Conservation (phyloP, 805 yeast species). For the Torulaspora microellipsoides region DNA sequence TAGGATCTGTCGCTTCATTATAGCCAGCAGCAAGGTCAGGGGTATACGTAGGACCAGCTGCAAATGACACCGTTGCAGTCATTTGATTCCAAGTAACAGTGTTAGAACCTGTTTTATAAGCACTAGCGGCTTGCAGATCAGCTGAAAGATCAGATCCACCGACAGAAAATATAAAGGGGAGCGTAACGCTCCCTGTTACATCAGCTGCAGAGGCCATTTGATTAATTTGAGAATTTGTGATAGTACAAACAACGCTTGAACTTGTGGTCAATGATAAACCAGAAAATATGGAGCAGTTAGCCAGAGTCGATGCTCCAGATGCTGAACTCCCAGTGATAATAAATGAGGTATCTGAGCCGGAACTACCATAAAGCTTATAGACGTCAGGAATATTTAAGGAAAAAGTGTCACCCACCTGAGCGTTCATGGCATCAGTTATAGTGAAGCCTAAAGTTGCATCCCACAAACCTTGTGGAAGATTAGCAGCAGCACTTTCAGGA, state of each 20-base stretch:
- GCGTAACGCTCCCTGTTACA: constrained; percentile 5
- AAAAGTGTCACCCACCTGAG: constrained; percentile 14
- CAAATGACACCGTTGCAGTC: constrained; percentile 12
- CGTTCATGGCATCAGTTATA: constrained; percentile 10
- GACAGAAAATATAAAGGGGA: constrained; percentile 11
- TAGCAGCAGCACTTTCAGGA: constrained; percentile 1
- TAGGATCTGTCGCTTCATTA: constrained; percentile 4
- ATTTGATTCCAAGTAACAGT: constrained; percentile 15
- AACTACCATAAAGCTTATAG: constrained; percentile 9
- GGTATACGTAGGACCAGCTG: constrained; percentile 10
- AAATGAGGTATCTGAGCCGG: constrained; percentile 4
- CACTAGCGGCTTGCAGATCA: constrained; percentile 10
- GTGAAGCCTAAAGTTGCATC: constrained; percentile 9
- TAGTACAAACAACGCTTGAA: constrained; percentile 10
- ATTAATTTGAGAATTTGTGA: constrained; percentile 4
- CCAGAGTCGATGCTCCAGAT: neutral
- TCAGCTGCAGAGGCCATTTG: constrained; percentile 7
- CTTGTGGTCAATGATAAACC: constrained; percentile 9
- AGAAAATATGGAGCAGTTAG: constrained; percentile 7
- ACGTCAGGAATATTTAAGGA: constrained; percentile 12
- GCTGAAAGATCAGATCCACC: constrained; percentile 11
- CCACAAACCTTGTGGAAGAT: constrained; percentile 9
- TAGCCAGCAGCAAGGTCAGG: constrained; percentile 7
- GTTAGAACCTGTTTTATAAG: constrained; percentile 10
- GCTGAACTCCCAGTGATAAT: neutral